Percentiles rank a stretch among this genome's conserved stretches.
These are phyloP conservation scores for Fistulinella staudtii DNA, from an alignment of 1,284 basidiomycete genomes.

Conservation along the genomic window DNA sequence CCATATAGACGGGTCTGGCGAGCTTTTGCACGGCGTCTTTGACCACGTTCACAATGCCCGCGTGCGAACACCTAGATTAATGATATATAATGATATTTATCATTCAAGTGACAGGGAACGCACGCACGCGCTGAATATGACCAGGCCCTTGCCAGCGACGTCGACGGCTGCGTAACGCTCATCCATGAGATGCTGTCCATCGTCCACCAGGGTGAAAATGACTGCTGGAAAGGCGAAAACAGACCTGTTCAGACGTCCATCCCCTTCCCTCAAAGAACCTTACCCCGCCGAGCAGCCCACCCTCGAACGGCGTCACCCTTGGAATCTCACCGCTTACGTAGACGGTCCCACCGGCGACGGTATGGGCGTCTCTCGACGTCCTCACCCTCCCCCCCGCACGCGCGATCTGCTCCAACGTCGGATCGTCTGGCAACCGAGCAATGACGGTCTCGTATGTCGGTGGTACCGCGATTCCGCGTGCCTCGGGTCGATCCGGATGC, in stretches of 20 bases:
- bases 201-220: background rate
- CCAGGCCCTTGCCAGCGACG: constrained; percentile 72
- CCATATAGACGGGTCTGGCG: constrained; percentile 72
- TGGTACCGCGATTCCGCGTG: constrained; percentile 68
- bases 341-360: constrained; percentile 54
- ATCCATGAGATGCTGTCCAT: constrained; percentile 68
- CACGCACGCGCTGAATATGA: constrained; percentile 77
- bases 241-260: constrained; percentile 65
- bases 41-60: constrained; percentile 80
- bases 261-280: constrained; percentile 52
- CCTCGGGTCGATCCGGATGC: constrained; percentile 70
- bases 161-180: constrained; percentile 77
- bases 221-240: constrained; percentile 11
- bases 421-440: constrained; percentile 61
- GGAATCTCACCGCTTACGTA: constrained; percentile 82
- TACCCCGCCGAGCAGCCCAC: constrained; percentile 62
- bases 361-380: constrained; percentile 54
- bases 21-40: constrained; percentile 61
- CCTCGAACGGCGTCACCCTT: constrained; percentile 63
- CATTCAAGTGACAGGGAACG: background rate
- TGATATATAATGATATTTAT: no score
- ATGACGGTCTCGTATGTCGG: constrained; percentile 55
- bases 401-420: constrained; percentile 64
- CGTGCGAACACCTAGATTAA: constrained; percentile 75
- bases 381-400: constrained; percentile 54